Evolutionary conservation across 352 stramenopile genomes (phyloP).

Genomic region (Thraustochytrium striatum): DNA sequence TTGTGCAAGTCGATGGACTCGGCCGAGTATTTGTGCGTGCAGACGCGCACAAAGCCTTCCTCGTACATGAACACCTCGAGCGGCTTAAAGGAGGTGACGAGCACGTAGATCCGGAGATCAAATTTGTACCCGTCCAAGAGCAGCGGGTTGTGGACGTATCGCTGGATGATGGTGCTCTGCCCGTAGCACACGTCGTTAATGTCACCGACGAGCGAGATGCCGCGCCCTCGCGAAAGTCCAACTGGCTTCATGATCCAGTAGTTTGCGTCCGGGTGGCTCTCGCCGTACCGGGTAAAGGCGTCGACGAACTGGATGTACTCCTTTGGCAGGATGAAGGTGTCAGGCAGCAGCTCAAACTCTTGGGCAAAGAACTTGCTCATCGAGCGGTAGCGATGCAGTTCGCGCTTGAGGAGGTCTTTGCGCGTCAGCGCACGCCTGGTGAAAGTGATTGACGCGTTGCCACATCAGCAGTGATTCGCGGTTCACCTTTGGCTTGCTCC

Average conservation of each 20-base stretch:
- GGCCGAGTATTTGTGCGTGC: slow-evolving; percentile 68
- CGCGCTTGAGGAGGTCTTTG: slow-evolving; percentile 87
- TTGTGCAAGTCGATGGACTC: slow-evolving; percentile 62
- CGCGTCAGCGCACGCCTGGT: slow-evolving; percentile 80
- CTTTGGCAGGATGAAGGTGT: slow-evolving; percentile 85
- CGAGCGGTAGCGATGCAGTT: slow-evolving; percentile 54
- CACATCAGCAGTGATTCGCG: slow-evolving; percentile 68
- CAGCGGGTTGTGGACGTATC: slow-evolving; percentile 57
- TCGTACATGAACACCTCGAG: slow-evolving; percentile 88
- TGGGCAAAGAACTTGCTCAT: slow-evolving; percentile 56
- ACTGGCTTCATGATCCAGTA: slow-evolving; percentile 92
- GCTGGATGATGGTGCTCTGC: slow-evolving; percentile 56
- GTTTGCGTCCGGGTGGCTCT: slow-evolving; percentile 56
- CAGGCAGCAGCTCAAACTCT: slow-evolving; percentile 79
- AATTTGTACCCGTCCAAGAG: slow-evolving; percentile 62
- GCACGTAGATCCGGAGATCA: slow-evolving; percentile 58
- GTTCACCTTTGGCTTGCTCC: slow-evolving; percentile 47
- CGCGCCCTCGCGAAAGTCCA: slow-evolving; percentile 76
- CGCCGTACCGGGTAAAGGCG: slow-evolving; percentile 62
- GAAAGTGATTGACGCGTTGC: slow-evolving; percentile 92
- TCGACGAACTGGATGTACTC: slow-evolving; percentile 83
- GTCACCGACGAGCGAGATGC: slow-evolving; percentile 84
- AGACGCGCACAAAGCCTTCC: slow-evolving; percentile 84
- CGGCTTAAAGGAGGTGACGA: slow-evolving; percentile 83
- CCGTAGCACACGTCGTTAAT: slow-evolving; percentile 77